These are phyloP conservation scores for Radiomyces spectabilis DNA, from an alignment of 192 early-diverging fungal species.

Conservation along the genomic window DNA sequence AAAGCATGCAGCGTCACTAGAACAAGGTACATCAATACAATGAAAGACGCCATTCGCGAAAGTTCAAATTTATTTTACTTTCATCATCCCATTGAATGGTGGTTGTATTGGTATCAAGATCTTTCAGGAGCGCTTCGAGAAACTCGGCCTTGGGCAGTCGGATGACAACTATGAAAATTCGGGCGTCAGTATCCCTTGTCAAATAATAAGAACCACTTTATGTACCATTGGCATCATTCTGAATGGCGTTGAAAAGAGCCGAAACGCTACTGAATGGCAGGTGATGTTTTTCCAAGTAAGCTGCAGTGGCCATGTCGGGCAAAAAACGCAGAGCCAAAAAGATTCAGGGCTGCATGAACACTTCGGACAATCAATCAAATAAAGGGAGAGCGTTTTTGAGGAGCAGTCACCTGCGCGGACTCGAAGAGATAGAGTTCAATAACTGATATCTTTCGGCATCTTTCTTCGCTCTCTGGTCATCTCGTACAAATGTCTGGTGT, in stretches of 20 bases:
- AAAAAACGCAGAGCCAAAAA: not conserved
- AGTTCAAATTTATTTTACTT: not conserved
- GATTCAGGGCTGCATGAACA: not conserved
- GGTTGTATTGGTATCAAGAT: not conserved
- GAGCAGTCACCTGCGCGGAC: not conserved
- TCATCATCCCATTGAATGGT: not conserved
- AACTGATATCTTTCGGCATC: not conserved
- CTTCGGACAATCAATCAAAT: not conserved
- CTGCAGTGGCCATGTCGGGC: not conserved
- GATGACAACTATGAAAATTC: not conserved
- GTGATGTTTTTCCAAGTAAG: not conserved
- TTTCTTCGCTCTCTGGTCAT: not conserved
- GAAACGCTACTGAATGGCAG: not conserved
- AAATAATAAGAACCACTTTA: not conserved
- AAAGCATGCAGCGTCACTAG: conserved; percentile 44
- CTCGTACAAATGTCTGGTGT: not conserved
- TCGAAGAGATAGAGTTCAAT: not conserved
- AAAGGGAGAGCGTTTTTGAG: not conserved
- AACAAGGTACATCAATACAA: not conserved
- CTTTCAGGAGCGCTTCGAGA: not conserved
- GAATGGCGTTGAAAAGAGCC: not conserved
- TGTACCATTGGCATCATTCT: not conserved
- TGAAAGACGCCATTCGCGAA: not conserved
- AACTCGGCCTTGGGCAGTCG: not conserved
- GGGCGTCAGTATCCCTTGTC: not conserved